Evolutionary conservation across 2,329 filamentous ascomycete genomes (phyloP), one percentile per base, ranked within the genome.

Genomic region (Aureobasidium sp.): DNA sequence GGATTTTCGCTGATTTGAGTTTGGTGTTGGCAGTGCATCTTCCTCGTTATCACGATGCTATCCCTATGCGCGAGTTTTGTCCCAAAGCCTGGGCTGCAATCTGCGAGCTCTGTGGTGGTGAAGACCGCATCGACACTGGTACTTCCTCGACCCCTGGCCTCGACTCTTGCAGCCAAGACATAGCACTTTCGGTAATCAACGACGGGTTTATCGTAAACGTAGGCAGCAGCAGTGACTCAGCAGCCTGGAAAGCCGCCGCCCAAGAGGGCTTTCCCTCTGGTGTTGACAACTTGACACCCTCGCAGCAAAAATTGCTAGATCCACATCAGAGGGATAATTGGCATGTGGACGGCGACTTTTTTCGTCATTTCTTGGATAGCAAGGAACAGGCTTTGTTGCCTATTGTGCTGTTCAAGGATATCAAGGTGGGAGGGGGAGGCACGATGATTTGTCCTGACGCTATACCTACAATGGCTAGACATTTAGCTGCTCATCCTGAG

Each of bases 331-430:
- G 88, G 27, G 68, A 76, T 8, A 77, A 77, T 27, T 89, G 86
- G 86, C 86, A 89, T 71, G 84, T 87, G 21, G 86, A 89, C 71
- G 86, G 86, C 9, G 86, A 89, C 66, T 89, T 88, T 71, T 89
- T 89, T 70, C 79, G 86, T 5, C 86, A 89, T 74, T 90, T 86
- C 66, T 80, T 90, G 39, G 86, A 89, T 69, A 86, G 82, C 25
- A 83, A 83, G 0, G 87, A 90, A 74, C 87, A 90, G 71, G 87
- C 78, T 0, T 73, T 89, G 15, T 77, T 89, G 1, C 84, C 89
- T 13, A 88, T 87, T 44, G 86, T 86, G 1, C 71, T 89, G 5
- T 89, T 86, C 74, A 84, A 79, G 0, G 85, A 89, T 68, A 83
- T 89, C 57, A 73, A 75, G 9, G 72, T 81, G 0, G 77, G 79